Conservation (phyloP, 2,329 filamentous ascomycete genomes). For the Aphanoascus verrucosus region DNA sequence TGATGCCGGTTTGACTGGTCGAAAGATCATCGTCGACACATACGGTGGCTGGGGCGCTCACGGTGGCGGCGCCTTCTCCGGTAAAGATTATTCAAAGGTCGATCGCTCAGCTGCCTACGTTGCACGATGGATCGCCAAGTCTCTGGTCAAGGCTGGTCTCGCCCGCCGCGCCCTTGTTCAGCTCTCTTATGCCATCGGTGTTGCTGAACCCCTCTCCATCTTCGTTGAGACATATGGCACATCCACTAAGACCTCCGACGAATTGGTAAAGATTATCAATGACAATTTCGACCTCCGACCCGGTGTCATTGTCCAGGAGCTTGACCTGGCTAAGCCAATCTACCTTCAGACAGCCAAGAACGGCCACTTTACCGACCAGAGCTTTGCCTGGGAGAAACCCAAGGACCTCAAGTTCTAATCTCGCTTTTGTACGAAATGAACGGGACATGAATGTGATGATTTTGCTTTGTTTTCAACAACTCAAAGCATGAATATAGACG, state of each 20-base stretch:
- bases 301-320: slow-evolving; percentile 96
- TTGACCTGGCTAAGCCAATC: slow-evolving; percentile 89
- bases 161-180: slow-evolving; percentile 90
- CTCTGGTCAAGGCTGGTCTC: slow-evolving; percentile 76
- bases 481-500: slow-evolving; percentile 31
- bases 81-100: slow-evolving; percentile 99
- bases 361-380: slow-evolving; percentile 98
- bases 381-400: slow-evolving; percentile 96
- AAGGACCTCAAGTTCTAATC: slow-evolving; percentile 80
- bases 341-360: slow-evolving; percentile 99
- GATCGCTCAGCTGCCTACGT: slow-evolving; percentile 97
- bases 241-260: slow-evolving; percentile 73
- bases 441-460: slow-evolving; percentile 37
- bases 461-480: slow-evolving; percentile 43
- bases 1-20: slow-evolving; percentile 95
- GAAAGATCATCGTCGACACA: slow-evolving; percentile 99
- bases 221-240: slow-evolving; percentile 98
- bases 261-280: slow-evolving; percentile 89
- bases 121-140: slow-evolving; percentile 98
- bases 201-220: slow-evolving; percentile 93
- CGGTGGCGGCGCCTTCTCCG: slow-evolving; percentile 99
- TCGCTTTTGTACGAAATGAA: slow-evolving; percentile 13
- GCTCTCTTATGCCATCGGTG: slow-evolving; percentile 98
- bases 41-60: slow-evolving; percentile 99
- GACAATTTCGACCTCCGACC: slow-evolving; percentile 97